A percentile compares a stretch with the other conserved stretches of the same genome.
Evolutionary conservation across 1,284 basidiomycete genomes (phyloP).

Genomic region (Cystobasidium sp.): DNA sequence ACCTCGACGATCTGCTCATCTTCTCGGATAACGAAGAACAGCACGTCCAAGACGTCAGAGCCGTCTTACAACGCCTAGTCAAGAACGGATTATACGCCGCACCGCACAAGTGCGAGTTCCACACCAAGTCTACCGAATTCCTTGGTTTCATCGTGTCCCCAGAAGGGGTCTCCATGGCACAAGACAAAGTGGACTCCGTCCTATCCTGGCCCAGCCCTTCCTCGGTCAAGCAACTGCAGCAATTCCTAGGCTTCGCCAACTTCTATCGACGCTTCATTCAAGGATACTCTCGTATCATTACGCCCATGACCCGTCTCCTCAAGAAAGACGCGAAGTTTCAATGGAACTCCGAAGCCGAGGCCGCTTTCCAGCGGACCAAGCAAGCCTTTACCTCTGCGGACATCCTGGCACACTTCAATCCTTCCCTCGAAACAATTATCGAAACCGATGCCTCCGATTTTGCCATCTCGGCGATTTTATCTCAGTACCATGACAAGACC

Average conservation of each 20-base stretch:
- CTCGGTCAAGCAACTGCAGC: conserved; percentile 55
- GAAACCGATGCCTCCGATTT: conserved; percentile 52
- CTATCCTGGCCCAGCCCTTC: conserved; percentile 58
- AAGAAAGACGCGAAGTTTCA: too few relatives aligned
- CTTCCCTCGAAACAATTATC: conserved; percentile 54
- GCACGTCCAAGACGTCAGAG: conserved; percentile 54
- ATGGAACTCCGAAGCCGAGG: too few relatives aligned
- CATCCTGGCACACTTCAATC: conserved; percentile 58
- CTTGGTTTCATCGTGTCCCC: conserved; percentile 59
- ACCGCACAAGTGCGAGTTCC: conserved; percentile 43
- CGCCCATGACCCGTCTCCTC: too few relatives aligned
- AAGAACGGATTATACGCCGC: conserved; percentile 39
- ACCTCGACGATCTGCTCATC: conserved; percentile 57
- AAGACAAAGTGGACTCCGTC: conserved; percentile 59
- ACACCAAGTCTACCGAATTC: conserved; percentile 56
- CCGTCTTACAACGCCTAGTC: conserved; percentile 58
- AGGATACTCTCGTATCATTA: too few relatives aligned
- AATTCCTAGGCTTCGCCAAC: conserved; percentile 57
- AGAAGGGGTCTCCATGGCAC: conserved; percentile 59
- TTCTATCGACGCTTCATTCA: too few relatives aligned
- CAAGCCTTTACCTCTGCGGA: conserved; percentile 55
- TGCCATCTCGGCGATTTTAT: conserved; percentile 48
- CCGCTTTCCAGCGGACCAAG: too few relatives aligned
- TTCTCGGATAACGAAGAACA: conserved; percentile 59
- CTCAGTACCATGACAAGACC: conserved; percentile 42